Conservation (phyloP, 2,329 filamentous ascomycete species). For the Aureobasidium mangrovei region DNA sequence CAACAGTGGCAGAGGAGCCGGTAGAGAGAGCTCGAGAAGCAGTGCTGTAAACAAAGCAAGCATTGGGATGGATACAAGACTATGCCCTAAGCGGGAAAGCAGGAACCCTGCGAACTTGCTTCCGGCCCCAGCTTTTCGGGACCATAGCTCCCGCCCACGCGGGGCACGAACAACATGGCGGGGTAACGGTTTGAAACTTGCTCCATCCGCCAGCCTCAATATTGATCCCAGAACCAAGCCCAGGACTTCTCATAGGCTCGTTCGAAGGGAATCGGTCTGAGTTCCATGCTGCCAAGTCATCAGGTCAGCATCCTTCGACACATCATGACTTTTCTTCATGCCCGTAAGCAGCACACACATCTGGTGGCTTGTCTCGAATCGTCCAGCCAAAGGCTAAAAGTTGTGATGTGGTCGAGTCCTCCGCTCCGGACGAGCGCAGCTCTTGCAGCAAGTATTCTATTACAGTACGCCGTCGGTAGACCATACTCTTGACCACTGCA, state of each 20-base stretch:
- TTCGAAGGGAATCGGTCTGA: conserved; percentile 4
- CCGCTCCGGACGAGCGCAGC: conserved; percentile 3
- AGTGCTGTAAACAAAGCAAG: background rate
- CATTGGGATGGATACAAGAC: background rate
- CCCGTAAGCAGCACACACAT: background rate
- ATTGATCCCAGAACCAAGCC: background rate
- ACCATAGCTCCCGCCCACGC: background rate
- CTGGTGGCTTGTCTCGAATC: background rate
- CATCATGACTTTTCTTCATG: background rate
- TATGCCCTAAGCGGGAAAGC: background rate
- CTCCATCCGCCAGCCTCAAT: background rate
- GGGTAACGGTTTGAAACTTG: conserved; percentile 3
- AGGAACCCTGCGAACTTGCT: background rate
- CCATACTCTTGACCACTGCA: background rate
- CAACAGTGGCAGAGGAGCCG: background rate
- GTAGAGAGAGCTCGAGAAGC: background rate
- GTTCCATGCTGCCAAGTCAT: conserved; percentile 1
- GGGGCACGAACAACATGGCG: conserved; percentile 1
- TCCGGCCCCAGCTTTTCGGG: background rate
- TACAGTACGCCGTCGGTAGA: background rate
- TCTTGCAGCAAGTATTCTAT: background rate
- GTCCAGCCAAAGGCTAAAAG: background rate
- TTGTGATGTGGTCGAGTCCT: background rate
- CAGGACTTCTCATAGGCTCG: conserved; percentile 11
- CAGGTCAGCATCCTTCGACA: conserved; percentile 4